phyloP scores from a whole-genome alignment of 352 stramenopile genomes.

The Phytophthora aleatoria region DNA sequence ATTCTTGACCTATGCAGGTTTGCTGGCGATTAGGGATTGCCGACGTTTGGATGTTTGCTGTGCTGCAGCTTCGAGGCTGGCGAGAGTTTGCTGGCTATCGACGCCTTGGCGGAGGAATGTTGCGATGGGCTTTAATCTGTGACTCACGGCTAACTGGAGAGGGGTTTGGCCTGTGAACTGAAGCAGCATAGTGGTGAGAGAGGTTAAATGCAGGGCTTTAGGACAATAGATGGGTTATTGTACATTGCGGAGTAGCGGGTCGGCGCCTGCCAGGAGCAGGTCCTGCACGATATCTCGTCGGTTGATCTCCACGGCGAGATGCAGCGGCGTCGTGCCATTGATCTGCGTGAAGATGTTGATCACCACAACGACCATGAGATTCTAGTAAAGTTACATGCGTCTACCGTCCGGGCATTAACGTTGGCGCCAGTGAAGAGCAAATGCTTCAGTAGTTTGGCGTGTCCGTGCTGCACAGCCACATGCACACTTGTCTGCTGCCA shows the following conservation, averaged over 20 bases:
- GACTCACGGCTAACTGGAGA: constrained; percentile 42
- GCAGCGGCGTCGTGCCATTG: constrained; percentile 64
- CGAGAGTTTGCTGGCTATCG: constrained; percentile 35
- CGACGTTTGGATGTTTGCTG: constrained; percentile 15
- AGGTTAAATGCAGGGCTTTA: background rate
- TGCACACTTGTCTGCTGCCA: constrained; percentile 71
- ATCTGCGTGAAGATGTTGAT: constrained; percentile 35
- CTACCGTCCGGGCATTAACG: constrained; percentile 54
- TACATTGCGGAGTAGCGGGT: constrained; percentile 66
- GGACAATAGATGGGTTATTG: constrained; percentile 1
- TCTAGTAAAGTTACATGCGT: background rate
- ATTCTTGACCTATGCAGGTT: no score
- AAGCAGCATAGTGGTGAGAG: background rate
- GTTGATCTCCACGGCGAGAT: constrained; percentile 53
- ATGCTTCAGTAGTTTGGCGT: constrained; percentile 62
- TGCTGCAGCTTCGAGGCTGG: constrained; percentile 23
- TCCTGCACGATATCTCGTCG: constrained; percentile 64
- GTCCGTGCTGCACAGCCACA: constrained; percentile 52
- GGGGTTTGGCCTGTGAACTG: constrained; percentile 59
- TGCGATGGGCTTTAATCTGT: constrained; percentile 31
- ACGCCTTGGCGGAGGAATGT: constrained; percentile 41
- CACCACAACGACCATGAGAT: background rate
- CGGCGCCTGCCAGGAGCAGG: constrained; percentile 57
- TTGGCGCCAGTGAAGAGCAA: constrained; percentile 53
- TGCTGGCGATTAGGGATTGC: background rate